phyloP scores from a whole-genome alignment of 768 basidiomycete species.

The Kwoniella shandongensis region DNA sequence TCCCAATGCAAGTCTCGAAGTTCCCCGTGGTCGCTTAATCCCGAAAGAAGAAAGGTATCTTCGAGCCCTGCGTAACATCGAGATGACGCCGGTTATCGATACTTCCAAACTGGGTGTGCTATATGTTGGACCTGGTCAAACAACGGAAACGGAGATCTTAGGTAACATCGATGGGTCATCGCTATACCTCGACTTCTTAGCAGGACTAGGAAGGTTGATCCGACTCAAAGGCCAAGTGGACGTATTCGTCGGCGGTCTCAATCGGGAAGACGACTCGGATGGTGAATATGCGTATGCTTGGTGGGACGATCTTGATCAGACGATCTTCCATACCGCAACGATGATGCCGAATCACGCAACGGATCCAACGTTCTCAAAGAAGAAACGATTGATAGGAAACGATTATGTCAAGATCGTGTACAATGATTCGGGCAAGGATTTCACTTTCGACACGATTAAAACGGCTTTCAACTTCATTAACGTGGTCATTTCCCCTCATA shows the following conservation, averaged over 20 bases:
- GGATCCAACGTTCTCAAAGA: slow-evolving; percentile 65
- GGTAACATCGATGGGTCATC: slow-evolving; percentile 89
- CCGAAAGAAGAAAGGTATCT: slow-evolving; percentile 62
- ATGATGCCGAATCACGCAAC: slow-evolving; percentile 76
- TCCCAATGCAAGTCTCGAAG: slow-evolving; percentile 58
- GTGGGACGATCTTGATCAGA: slow-evolving; percentile 97
- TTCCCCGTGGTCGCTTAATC: slow-evolving; percentile 57
- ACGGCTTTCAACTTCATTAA: slow-evolving; percentile 98
- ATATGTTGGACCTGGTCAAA: slow-evolving; percentile 92
- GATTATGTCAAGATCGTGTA: slow-evolving; percentile 94
- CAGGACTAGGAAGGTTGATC: slow-evolving; percentile 83
- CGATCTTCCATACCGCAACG: slow-evolving; percentile 92
- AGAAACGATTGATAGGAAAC: slow-evolving; percentile 96
- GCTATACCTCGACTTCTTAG: slow-evolving; percentile 88
- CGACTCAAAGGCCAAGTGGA: slow-evolving; percentile 84
- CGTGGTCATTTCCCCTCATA: slow-evolving; percentile 83
- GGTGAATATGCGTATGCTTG: slow-evolving; percentile 97
- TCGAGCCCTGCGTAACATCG: slow-evolving; percentile 67
- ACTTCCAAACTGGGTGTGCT: slow-evolving; percentile 95
- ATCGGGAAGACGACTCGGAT: slow-evolving; percentile 72
- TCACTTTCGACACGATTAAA: slow-evolving; percentile 83
- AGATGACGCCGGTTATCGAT: slow-evolving; percentile 89
- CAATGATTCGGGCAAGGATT: slow-evolving; percentile 88
- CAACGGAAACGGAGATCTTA: slow-evolving; percentile 77
- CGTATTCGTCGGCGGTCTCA: slow-evolving; percentile 87